phyloP scores from a whole-genome alignment of 176 grass and related monocot species.

The Oryza coarctata region DNA sequence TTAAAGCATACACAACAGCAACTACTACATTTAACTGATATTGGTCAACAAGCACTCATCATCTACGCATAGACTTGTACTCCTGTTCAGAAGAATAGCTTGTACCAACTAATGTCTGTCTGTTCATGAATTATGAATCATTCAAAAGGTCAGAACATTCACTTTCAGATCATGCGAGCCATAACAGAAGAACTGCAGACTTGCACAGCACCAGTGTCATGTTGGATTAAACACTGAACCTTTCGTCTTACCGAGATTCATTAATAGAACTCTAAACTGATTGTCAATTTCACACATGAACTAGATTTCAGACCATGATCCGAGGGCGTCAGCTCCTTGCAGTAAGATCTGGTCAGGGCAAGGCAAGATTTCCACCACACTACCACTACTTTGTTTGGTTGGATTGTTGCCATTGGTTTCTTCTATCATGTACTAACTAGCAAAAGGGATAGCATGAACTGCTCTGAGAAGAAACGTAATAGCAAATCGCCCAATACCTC shows the following conservation, averaged over 20 bases:
- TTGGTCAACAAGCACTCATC: background rate
- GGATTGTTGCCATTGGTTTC: background rate
- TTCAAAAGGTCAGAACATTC: background rate
- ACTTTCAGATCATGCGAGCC: background rate
- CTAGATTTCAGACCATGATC: background rate
- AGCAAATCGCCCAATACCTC: conserved; percentile 10
- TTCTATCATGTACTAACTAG: background rate
- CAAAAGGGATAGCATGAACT: background rate
- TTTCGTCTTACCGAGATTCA: background rate
- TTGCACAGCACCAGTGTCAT: background rate
- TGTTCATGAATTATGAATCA: too few species aligned
- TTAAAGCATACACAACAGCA: background rate
- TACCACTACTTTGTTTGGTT: background rate
- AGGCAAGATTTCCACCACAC: background rate
- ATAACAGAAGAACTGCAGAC: background rate
- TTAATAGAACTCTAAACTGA: background rate
- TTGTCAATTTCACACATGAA: background rate
- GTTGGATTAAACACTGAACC: background rate
- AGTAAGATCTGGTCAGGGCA: background rate
- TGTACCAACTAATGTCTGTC: background rate
- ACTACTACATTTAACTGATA: background rate
- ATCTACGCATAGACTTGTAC: background rate
- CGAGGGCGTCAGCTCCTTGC: background rate
- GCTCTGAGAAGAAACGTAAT: background rate
- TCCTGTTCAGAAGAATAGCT: background rate